Conservation (phyloP, 2,329 filamentous ascomycete genomes). For the Biscogniauxia marginata region DNA sequence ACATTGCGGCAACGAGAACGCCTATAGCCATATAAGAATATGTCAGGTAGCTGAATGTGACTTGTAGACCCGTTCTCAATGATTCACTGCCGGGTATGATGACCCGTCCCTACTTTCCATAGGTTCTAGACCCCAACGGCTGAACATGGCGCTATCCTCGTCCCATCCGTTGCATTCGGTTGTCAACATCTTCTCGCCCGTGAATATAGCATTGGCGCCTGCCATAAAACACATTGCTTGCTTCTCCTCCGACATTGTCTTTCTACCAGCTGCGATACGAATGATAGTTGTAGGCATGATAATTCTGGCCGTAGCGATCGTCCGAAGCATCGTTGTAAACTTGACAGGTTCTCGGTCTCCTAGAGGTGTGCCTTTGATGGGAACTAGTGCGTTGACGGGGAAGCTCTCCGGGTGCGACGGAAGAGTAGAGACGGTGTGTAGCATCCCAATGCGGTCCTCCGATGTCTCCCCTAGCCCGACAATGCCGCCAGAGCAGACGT, state of each 20-base stretch:
- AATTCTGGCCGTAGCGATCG: slow-evolving; percentile 78
- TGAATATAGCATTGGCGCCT: slow-evolving; percentile 92
- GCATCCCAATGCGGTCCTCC: slow-evolving; percentile 76
- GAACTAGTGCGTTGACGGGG: slow-evolving; percentile 86
- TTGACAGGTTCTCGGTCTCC: slow-evolving; percentile 70
- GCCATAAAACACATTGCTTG: slow-evolving; percentile 88
- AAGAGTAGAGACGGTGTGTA: slow-evolving; percentile 79
- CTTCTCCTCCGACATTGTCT: slow-evolving; percentile 83
- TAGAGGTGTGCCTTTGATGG: slow-evolving; percentile 85
- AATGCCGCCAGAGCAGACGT: slow-evolving; percentile 88
- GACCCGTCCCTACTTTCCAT: slow-evolving; percentile 54
- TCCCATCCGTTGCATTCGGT: slow-evolving; percentile 91
- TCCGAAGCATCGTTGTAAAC: slow-evolving; percentile 77
- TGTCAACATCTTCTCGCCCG: slow-evolving; percentile 92
- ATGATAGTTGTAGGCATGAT: slow-evolving; percentile 86
- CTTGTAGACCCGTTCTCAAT: neutral
- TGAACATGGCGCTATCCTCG: slow-evolving; percentile 81
- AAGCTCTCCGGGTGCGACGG: slow-evolving; percentile 85
- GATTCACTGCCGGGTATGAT: slow-evolving; percentile 1
- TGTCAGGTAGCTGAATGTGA: neutral
- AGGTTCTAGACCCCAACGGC: slow-evolving; percentile 75
- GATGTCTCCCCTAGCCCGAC: slow-evolving; percentile 78
- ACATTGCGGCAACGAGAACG: neutral
- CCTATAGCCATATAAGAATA: neutral
- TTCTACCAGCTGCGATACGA: slow-evolving; percentile 79